A percentile compares a stretch with the other conserved stretches of the same genome.
phyloP scores from a whole-genome alignment of 208 protist genomes.

The Angomonas deanei region DNA sequence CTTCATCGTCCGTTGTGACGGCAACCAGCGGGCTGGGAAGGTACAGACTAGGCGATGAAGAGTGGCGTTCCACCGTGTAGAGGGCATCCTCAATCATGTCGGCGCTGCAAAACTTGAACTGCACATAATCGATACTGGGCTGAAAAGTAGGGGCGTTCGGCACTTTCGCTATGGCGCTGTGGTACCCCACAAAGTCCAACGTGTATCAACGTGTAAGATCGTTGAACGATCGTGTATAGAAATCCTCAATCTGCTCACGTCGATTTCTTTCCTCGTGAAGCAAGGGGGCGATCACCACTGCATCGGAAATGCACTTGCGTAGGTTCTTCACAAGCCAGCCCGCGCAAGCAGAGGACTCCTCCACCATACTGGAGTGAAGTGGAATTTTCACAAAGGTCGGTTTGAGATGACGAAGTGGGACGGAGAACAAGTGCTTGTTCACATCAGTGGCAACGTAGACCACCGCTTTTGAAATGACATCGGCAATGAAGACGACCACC shows the following conservation, averaged over 20 bases:
- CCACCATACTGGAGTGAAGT: conserved; percentile 41
- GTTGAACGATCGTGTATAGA: conserved; percentile 29
- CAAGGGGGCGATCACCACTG: conserved; percentile 55
- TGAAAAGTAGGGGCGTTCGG: neutral
- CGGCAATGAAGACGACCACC: conserved; percentile 65
- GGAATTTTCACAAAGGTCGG: conserved; percentile 78
- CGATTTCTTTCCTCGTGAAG: conserved; percentile 43
- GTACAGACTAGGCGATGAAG: conserved; percentile 62
- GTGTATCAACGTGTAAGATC: neutral
- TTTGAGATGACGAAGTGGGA: conserved; percentile 52
- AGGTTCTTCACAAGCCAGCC: conserved; percentile 51
- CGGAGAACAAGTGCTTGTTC: conserved; percentile 60
- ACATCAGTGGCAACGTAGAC: conserved; percentile 73
- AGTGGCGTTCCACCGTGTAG: conserved; percentile 51
- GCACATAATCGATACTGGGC: neutral
- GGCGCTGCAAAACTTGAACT: neutral
- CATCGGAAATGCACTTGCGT: conserved; percentile 51
- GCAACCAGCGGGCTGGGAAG: conserved; percentile 67
- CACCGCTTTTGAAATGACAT: conserved; percentile 55
- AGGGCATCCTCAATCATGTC: conserved; percentile 25
- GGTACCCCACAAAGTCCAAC: neutral
- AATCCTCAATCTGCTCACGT: conserved; percentile 40
- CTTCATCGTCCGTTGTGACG: conserved; percentile 33
- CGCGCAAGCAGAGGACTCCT: conserved; percentile 47
- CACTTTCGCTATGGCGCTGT: neutral